These are phyloP conservation scores for Penicillium sp. DNA, from an alignment of 2,329 filamentous ascomycete genomes.

Conservation along the genomic window DNA sequence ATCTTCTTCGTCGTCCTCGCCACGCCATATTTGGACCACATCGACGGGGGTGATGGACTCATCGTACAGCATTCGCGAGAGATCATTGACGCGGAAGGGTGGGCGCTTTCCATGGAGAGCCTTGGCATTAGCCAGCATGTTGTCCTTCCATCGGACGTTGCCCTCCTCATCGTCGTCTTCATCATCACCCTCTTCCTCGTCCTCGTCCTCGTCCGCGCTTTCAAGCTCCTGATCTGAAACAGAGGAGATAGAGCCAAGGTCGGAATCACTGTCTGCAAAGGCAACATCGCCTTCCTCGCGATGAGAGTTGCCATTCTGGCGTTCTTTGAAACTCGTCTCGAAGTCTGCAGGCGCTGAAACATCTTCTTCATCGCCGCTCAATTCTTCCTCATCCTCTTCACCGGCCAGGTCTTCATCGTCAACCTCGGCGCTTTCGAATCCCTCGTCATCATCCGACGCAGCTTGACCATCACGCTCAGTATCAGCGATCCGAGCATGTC, in stretches of 20 bases:
- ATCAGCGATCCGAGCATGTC: conserved; percentile 53
- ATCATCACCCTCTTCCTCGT: conserved; percentile 46
- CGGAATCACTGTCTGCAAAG: conserved; percentile 96
- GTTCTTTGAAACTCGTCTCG: conserved; percentile 42
- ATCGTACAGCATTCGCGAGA: conserved; percentile 88
- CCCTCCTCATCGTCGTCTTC: conserved; percentile 63
- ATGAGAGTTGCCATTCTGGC: conserved; percentile 55
- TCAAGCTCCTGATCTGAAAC: conserved; percentile 57
- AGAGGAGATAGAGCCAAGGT: conserved; percentile 81
- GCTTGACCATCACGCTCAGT: conserved; percentile 51
- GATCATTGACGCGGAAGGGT: conserved; percentile 74
- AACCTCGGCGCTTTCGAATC: conserved; percentile 50
- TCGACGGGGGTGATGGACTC: conserved; percentile 71
- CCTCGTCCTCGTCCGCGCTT: conserved; percentile 47
- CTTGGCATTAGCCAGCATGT: conserved; percentile 72
- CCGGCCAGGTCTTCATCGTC: conserved; percentile 54
- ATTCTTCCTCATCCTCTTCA: conserved; percentile 36
- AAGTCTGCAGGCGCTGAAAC: conserved; percentile 45
- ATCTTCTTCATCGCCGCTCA: conserved; percentile 26
- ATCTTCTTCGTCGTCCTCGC: conserved; percentile 60
- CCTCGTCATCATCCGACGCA: conserved; percentile 50
- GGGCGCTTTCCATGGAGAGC: conserved; percentile 67
- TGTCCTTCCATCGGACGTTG: conserved; percentile 84
- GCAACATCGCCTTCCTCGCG: conserved; percentile 69
- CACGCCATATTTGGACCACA: conserved; percentile 76